phyloP scores from a whole-genome alignment of 306 rosid species.

The Gastrolobium bilobum region DNA sequence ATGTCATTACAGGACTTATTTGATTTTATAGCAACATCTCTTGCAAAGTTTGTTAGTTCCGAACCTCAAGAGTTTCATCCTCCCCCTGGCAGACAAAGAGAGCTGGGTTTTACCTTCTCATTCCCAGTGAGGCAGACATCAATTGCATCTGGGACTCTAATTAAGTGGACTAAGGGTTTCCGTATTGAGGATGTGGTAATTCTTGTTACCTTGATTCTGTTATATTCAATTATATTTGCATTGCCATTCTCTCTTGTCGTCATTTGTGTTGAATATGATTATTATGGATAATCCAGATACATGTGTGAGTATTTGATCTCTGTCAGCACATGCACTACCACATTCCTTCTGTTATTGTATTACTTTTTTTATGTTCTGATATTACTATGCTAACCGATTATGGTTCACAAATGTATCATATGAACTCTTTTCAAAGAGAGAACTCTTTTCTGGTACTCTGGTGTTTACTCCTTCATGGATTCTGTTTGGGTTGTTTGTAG shows the following conservation, averaged over 20 bases:
- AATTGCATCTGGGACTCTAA: constrained; percentile 86
- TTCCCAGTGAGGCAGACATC: constrained; percentile 93
- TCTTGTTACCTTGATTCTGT: constrained; percentile 46
- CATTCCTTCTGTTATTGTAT: constrained; percentile 13
- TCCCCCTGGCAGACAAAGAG: constrained; percentile 91
- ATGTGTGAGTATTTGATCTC: constrained; percentile 37
- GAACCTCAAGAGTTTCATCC: constrained; percentile 90
- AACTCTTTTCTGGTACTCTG: constrained; percentile 30
- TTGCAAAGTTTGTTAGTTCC: constrained; percentile 76
- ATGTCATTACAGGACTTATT: constrained; percentile 77
- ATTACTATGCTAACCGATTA: constrained; percentile 3
- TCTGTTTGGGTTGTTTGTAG: constrained; percentile 59
- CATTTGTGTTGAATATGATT: constrained; percentile 39
- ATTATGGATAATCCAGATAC: constrained; percentile 16
- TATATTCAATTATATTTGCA: constrained; percentile 37
- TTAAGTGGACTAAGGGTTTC: constrained; percentile 99
- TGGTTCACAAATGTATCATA: background rate
- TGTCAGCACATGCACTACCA: constrained; percentile 2
- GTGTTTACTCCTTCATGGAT: constrained; percentile 26
- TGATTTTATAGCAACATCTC: constrained; percentile 84
- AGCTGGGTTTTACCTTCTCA: constrained; percentile 97
- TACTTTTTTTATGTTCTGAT: background rate
- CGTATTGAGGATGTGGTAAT: constrained; percentile 74
- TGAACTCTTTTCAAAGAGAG: constrained; percentile 16
- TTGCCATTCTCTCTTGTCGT: constrained; percentile 22